Evolutionary conservation across 2,329 filamentous ascomycete species (phyloP), one percentile per base, ranked within the genome.

Genomic region (Beauveria brongniartii): DNA sequence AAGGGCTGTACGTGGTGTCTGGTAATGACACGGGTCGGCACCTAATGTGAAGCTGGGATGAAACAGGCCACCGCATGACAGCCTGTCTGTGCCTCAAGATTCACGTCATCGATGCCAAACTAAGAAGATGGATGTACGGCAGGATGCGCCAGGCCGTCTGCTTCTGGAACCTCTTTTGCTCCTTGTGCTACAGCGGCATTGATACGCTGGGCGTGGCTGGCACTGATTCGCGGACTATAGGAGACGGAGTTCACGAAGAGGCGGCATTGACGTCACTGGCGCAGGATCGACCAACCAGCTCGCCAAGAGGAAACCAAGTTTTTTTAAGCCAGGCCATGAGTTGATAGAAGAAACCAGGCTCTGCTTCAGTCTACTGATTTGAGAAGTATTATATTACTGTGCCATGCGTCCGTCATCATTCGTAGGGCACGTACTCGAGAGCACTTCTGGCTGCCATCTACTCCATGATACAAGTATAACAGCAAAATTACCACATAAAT

Each of bases 191-290:
- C 44, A 7, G 46, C 41, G 55, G 55, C 55, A 28, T 34, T 55
- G 28, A 37, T 26, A 28, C 14, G 24, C 24, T 24, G 24, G 24
- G 24, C 8, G 2, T 30, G 8, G n/a, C 26, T 26, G 54, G 41
- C 40, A 14, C 2, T 53, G 34, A 41, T 40, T 52, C 28, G 26
- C 37, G 53, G 18, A n/a, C 14, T 6, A 28, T 18, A 34, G n/a
- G 28, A 34, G n/a, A 52, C 22, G 14, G 34, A 47, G 20, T 47
- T 14, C 10, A 10, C 3, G 16, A 14, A 28, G 50, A 41, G 50
- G 50, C 57, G 40, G 57, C 50, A 53, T 61, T 61, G 64, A 68
- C 65, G 66, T 68, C 66, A 68, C 64, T 56, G 59, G 22, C 46
- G 48, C 61, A 34, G 34, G 59, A 61, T 56, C 59, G 34, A 51